These are phyloP conservation scores for Fusarium sp. DNA, from an alignment of 2,329 filamentous ascomycete genomes.

Conservation along the genomic window DNA sequence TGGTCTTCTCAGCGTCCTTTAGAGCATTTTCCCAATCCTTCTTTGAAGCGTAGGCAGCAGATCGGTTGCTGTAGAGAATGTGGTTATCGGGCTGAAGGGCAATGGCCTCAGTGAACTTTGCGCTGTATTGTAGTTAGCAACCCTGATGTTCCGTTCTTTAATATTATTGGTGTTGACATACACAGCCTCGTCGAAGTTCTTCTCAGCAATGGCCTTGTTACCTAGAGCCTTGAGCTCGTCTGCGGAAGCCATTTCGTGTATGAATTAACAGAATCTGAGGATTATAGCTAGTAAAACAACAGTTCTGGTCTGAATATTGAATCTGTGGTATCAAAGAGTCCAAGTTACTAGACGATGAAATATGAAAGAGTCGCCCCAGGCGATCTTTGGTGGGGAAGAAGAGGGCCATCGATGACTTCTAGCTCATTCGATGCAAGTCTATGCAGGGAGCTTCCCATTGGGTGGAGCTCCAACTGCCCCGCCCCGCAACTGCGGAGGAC, in stretches of 20 bases:
- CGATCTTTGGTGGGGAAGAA: slow-evolving; percentile 50
- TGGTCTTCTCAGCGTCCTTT: slow-evolving; percentile 92
- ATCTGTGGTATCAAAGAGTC: slow-evolving; percentile 36
- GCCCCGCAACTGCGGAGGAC: slow-evolving; percentile 37
- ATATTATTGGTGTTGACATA: slow-evolving; percentile 63
- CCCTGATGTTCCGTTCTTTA: slow-evolving; percentile 3
- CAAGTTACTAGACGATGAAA: slow-evolving; percentile 35
- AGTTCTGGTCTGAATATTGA: slow-evolving; percentile 15
- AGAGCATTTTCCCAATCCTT: slow-evolving; percentile 88
- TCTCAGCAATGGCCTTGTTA: slow-evolving; percentile 98
- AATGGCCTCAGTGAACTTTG: slow-evolving; percentile 95
- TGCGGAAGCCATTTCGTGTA: slow-evolving; percentile 66
- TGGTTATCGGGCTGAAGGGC: slow-evolving; percentile 89
- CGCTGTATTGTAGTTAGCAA: slow-evolving; percentile 63
- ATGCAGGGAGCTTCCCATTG: slow-evolving; percentile 49
- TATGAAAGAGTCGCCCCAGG: slow-evolving; percentile 38
- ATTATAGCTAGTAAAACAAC: slow-evolving; percentile 12
- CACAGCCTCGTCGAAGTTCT: slow-evolving; percentile 97
- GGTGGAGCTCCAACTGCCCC: slow-evolving; percentile 29
- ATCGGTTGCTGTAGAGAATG: slow-evolving; percentile 98
- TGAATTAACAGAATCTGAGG: slow-evolving; percentile 21
- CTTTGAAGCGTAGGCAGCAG: slow-evolving; percentile 87
- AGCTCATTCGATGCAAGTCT: slow-evolving; percentile 58
- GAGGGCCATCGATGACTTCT: slow-evolving; percentile 54
- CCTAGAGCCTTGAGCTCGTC: slow-evolving; percentile 94